A percentile compares a stretch with the other conserved stretches of the same genome.
Evolutionary conservation across 2,329 filamentous ascomycete species (phyloP).

Genomic region (Talaromyces sp.): DNA sequence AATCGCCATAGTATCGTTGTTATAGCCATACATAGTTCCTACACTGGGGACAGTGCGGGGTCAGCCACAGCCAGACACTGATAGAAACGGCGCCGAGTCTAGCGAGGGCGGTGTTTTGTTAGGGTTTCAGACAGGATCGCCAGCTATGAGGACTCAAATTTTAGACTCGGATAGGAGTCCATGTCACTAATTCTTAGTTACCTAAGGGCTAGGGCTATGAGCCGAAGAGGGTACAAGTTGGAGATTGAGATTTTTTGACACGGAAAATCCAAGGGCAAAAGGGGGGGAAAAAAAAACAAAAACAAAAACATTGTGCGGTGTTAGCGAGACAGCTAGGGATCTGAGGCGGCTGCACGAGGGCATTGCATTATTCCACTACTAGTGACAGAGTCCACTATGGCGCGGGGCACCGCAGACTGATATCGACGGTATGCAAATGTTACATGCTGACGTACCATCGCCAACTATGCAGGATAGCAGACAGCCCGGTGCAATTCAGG

Average conservation of each 20-base stretch:
- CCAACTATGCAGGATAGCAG: background rate
- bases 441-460: background rate
- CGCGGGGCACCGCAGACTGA: background rate
- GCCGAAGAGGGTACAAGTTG: background rate
- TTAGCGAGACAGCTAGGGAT: background rate
- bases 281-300: background rate
- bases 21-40: background rate
- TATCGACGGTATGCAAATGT: background rate
- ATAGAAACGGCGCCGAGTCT: background rate
- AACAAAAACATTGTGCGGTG: background rate
- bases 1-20: background rate
- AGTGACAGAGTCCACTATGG: background rate
- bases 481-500: background rate
- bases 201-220: background rate
- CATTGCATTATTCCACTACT: background rate
- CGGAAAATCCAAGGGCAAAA: background rate
- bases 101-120: background rate
- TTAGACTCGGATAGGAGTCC: background rate
- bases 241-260: background rate
- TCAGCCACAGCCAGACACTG: background rate
- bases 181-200: background rate
- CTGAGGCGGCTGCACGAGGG: background rate
- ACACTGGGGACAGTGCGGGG: background rate
- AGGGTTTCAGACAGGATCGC: background rate
- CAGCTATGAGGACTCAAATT: background rate